A percentile compares a stretch with the other conserved stretches of the same genome.
Evolutionary conservation across 2,329 filamentous ascomycete genomes (phyloP).

Genomic region (Laburnicola sp.): DNA sequence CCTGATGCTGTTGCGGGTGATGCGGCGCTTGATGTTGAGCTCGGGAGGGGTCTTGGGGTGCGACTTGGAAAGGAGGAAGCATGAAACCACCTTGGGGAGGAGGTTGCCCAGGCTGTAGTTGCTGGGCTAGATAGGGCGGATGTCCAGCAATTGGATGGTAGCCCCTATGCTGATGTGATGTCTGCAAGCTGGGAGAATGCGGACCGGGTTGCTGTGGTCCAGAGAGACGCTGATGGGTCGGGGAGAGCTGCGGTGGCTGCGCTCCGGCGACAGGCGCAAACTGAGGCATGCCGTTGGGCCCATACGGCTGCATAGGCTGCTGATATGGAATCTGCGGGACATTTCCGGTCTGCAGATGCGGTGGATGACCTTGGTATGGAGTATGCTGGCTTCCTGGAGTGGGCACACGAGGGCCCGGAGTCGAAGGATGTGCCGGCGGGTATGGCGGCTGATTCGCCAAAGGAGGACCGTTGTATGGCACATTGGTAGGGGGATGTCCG

Average conservation of each 20-base stretch:
- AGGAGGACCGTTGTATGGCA: slow-evolving; percentile 36
- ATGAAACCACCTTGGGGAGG: slow-evolving; percentile 51
- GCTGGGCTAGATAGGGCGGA: slow-evolving; percentile 38
- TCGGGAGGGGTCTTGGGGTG: slow-evolving; percentile 49
- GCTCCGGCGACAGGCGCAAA: slow-evolving; percentile 30
- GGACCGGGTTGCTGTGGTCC: slow-evolving; percentile 31
- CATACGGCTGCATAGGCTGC: slow-evolving; percentile 30
- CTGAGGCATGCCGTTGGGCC: slow-evolving; percentile 27
- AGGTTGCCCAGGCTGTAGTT: slow-evolving; percentile 39
- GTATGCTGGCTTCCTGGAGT: slow-evolving; percentile 29
- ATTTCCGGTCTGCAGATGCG: slow-evolving; percentile 38
- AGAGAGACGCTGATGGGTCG: slow-evolving; percentile 32
- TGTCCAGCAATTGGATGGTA: slow-evolving; percentile 39
- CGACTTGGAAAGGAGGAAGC: slow-evolving; percentile 53
- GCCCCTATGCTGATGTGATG: slow-evolving; percentile 34
- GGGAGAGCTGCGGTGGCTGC: slow-evolving; percentile 33
- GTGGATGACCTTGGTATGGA: slow-evolving; percentile 15
- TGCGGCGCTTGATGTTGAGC: slow-evolving; percentile 39
- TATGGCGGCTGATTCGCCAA: slow-evolving; percentile 46
- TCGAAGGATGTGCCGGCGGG: slow-evolving; percentile 34
- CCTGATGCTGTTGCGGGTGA: slow-evolving; percentile 29
- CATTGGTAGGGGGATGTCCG: slow-evolving; percentile 29
- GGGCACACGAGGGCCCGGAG: slow-evolving; percentile 31
- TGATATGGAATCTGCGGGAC: slow-evolving; percentile 41
- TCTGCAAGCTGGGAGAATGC: slow-evolving; percentile 38